Evolutionary conservation across 2,329 filamentous ascomycete genomes (phyloP), one percentile per base, ranked within the genome.

Genomic region (Metarhizium sp.): DNA sequence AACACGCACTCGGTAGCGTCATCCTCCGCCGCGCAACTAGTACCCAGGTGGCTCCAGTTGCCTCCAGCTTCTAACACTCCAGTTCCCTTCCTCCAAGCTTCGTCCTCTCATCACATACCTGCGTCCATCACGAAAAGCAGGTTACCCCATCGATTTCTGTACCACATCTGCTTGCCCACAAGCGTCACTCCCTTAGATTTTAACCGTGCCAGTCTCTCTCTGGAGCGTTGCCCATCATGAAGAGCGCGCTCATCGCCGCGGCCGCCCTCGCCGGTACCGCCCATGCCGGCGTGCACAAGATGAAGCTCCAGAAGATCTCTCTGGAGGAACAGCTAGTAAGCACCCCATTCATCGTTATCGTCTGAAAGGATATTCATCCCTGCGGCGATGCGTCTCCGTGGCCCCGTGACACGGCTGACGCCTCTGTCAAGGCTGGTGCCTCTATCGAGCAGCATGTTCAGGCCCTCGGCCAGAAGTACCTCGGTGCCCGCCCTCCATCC

Each of bases 231-330:
- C 71, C 73, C 75, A 79, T 63, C 73, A 97, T 96, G 92, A 96
- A 95, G 86, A 85, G 85, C 73, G 78, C 86, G 75, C 78, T 91
- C 68, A 74, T 96, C 69, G 79, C 90, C 71, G 86, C 90, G 75
- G 85, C 86, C 67, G 80, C 86, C 78, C 84, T 95, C 79, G 80
- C 92, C 68, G 88, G 88, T 78, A 85, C 87, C 71, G 88, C 88
- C 70, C 82, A 88, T 70, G 92, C 90, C 65, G 90, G 85, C 67
- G 80, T 96, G 63, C 90, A 97, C 84, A 95, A 90, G 81, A 87
- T 96, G 82, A 94, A 95, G 82, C 86, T 99, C 68, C 88, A 96
- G 82, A 99, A 99, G 87, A 78, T 97, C 59, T 87, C 94, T 63
- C 79, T 99, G 57, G 82, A 86, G 51, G 90, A 97, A 73, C 94